These are phyloP conservation scores for Pharus latifolius DNA, from an alignment of 176 grass and related monocot genomes.

Conservation along the genomic window DNA sequence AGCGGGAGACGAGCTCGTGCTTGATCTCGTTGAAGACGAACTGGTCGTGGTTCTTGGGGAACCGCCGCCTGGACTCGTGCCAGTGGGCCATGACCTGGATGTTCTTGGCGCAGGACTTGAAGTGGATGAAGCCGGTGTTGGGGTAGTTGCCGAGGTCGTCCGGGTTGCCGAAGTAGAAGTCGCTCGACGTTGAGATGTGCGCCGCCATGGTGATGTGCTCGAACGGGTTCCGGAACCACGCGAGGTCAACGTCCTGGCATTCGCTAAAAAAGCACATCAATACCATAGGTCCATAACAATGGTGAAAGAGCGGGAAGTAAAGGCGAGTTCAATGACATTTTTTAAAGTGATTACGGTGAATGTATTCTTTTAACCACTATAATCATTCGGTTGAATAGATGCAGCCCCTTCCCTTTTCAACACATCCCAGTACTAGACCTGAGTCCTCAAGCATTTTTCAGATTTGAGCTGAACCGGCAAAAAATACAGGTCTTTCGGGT, in stretches of 20 bases:
- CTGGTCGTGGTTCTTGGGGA: conserved; percentile 55
- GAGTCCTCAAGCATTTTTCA: too few relatives aligned
- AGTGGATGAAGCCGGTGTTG: conserved; percentile 86
- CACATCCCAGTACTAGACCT: too few relatives aligned
- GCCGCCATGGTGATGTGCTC: conserved; percentile 53
- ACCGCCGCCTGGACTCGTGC: conserved; percentile 47
- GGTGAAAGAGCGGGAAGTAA: too few relatives aligned
- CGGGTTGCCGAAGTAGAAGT: conserved; percentile 73
- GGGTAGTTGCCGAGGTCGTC: conserved; percentile 67
- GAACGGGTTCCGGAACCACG: conserved; percentile 78
- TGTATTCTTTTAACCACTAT: too few relatives aligned
- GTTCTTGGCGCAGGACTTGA: conserved; percentile 49
- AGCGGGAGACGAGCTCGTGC: conserved; percentile 22
- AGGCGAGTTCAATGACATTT: too few relatives aligned
- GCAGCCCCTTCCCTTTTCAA: too few relatives aligned
- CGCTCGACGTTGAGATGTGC: conserved; percentile 72
- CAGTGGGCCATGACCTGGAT: conserved; percentile 69
- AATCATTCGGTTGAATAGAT: too few relatives aligned
- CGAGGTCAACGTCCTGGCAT: conserved; percentile 51
- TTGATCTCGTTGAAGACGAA: conserved; percentile 88
- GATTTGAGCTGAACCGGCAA: too few relatives aligned
- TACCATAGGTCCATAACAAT: too few relatives aligned
- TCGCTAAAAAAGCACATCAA: too few relatives aligned
- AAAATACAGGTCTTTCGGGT: too few relatives aligned
- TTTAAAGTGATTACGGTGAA: too few relatives aligned